Base-by-base conservation (phyloP, 1,139 yeast species). In the Nakaseomyces nivariensis region DNA sequence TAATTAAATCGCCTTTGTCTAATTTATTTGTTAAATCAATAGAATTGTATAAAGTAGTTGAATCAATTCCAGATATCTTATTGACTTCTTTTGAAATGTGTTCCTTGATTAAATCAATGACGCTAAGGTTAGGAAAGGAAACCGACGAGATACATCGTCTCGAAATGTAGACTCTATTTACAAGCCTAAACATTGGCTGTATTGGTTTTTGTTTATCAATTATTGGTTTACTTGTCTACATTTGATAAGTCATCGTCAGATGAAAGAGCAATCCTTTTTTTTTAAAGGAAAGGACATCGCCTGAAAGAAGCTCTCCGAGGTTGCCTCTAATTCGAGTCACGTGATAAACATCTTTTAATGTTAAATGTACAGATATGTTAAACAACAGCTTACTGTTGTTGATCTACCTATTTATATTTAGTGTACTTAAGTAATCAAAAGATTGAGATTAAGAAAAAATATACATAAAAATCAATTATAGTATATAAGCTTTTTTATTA, bases 1-100 rank as follows among this genome's bases (percentile, higher is more conserved):
- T 27, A 4, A 47, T 43, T 4, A 47, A 37, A 47, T 47, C 49
- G 29, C 49, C 49, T 13, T 37, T 29, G 7, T 43, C 43, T 26
- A 43, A 24, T 26, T 8, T 10, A 24, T 37, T 43, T 11, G 49
- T 36, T 3, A 37, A 11, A 37, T 43, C 46, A 10, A 47, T 43
- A 7, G 37, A 29, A 25, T 43, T 43, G 13, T 27, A 25, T n/a
- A 47, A 13, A 11, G n/a, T 37, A 11, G 29, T 31, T 6, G 8
- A 9, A 8, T 43, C 46, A n/a, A 47, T 37, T 27, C 43, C 46
- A 22, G 46, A 36, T n/a, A 47, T 22, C 9, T 17, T 29, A 36
- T 27, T 24, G n/a, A 47, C 33, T 29, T 27, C 17, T 17, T 36
- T 29, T 13, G 49, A 36, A n/a, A 47, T 29, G 17, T 29, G 34